Conservation (phyloP, 768 basidiomycete genomes). For the Agaricus subrufescens region DNA sequence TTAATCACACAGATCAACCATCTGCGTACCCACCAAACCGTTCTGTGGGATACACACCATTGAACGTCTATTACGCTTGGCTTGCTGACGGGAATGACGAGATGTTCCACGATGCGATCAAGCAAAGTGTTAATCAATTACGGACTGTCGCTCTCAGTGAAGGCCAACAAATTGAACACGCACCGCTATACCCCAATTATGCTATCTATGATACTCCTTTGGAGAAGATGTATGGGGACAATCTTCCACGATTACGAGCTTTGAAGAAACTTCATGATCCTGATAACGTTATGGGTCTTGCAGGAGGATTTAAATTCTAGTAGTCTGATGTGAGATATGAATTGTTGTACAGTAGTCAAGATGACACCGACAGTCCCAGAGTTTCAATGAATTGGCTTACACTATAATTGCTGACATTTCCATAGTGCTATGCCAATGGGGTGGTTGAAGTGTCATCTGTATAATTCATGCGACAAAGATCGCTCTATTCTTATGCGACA, state of each 20-base stretch:
- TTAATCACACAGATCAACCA: slow-evolving; percentile 28
- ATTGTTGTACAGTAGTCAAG: too few relatives aligned
- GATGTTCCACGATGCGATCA: slow-evolving; percentile 35
- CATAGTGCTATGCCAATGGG: too few relatives aligned
- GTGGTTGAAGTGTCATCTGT: too few relatives aligned
- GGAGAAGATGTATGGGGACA: slow-evolving; percentile 43
- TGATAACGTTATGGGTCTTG: slow-evolving; percentile 54
- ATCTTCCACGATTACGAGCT: slow-evolving; percentile 33
- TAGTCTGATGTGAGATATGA: too few relatives aligned
- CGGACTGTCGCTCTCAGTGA: slow-evolving; percentile 30
- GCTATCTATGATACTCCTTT: slow-evolving; percentile 49
- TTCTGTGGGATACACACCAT: slow-evolving; percentile 31
- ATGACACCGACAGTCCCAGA: too few relatives aligned
- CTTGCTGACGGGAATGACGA: slow-evolving; percentile 29
- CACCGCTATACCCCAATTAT: slow-evolving; percentile 56
- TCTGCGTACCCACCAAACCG: slow-evolving; percentile 49
- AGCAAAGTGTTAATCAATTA: slow-evolving; percentile 34
- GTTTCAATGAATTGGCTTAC: too few relatives aligned
- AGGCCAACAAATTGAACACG: slow-evolving; percentile 33
- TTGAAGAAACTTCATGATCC: slow-evolving; percentile 51
- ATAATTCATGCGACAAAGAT: too few relatives aligned
- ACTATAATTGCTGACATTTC: too few relatives aligned
- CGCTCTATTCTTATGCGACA: too few relatives aligned
- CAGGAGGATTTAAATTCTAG: slow-evolving; percentile 61
- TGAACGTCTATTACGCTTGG: slow-evolving; percentile 49